Percentiles rank a stretch among this genome's conserved stretches.
These are phyloP conservation scores for Pseudocercospora vitis DNA, from an alignment of 2,329 filamentous ascomycete genomes.

Conservation along the genomic window DNA sequence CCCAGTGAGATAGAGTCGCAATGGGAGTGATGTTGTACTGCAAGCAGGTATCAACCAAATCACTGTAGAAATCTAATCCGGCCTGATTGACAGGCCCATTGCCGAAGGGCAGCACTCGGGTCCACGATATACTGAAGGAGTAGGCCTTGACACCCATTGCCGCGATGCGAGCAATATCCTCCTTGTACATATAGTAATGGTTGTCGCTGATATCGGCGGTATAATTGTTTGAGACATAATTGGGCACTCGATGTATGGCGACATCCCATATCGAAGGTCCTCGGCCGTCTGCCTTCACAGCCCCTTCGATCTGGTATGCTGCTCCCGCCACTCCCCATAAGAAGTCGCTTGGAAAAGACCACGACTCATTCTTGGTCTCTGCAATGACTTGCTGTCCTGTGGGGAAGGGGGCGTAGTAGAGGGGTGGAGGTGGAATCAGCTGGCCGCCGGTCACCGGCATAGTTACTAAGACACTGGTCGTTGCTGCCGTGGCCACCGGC, in stretches of 20 bases:
- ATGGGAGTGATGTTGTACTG: conserved; percentile 47
- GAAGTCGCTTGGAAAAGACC: conserved; percentile 35
- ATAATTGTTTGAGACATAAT: conserved; percentile 47
- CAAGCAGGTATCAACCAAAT: conserved; percentile 44
- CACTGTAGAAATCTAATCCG: conserved; percentile 50
- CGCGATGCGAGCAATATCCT: conserved; percentile 41
- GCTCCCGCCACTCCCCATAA: conserved; percentile 36
- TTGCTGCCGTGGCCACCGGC: conserved; percentile 30
- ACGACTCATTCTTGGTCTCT: conserved; percentile 35
- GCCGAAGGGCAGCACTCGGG: conserved; percentile 51
- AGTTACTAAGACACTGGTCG: conserved; percentile 32
- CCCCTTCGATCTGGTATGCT: conserved; percentile 37
- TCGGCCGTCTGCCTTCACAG: conserved; percentile 33
- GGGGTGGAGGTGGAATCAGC: conserved; percentile 38
- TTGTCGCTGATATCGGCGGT: conserved; percentile 27
- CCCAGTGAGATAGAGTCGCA: conserved; percentile 50
- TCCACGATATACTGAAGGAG: conserved; percentile 50
- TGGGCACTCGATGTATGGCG: conserved; percentile 34
- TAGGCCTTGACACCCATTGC: conserved; percentile 39
- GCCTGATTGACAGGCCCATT: conserved; percentile 49
- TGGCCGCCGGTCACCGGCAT: conserved; percentile 39
- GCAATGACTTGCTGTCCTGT: conserved; percentile 36
- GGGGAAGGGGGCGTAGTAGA: conserved; percentile 38
- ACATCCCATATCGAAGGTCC: conserved; percentile 34
- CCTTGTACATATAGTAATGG: conserved; percentile 49